A percentile compares a stretch with the other conserved stretches of the same genome.
Conservation (phyloP, 176 grass and related monocot species). For the Carex cristatella region DNA sequence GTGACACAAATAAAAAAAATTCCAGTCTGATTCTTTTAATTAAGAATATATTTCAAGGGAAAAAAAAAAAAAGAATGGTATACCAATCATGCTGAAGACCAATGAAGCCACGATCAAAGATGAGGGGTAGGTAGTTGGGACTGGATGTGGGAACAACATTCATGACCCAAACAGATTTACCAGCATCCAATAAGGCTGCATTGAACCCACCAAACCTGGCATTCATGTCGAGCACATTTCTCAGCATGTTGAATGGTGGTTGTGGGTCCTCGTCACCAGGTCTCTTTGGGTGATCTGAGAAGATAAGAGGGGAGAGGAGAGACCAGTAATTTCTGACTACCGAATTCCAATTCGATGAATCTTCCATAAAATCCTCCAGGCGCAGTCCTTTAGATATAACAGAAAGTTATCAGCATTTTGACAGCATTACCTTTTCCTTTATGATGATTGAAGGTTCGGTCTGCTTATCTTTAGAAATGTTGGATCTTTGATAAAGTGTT, state of each 20-base stretch:
- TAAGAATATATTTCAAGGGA: conserved; percentile 5
- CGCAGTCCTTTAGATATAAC: conserved; percentile 39
- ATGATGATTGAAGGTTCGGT: background rate
- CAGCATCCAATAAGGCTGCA: conserved; percentile 75
- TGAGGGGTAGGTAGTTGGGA: conserved; percentile 63
- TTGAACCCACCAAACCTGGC: conserved; percentile 93
- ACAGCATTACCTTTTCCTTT: background rate
- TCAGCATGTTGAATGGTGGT: conserved; percentile 98
- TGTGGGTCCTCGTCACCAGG: conserved; percentile 94
- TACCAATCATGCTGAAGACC: conserved; percentile 97
- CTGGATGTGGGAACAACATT: conserved; percentile 84
- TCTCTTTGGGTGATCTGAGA: conserved; percentile 99
- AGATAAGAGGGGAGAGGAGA: conserved; percentile 91
- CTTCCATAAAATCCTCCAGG: conserved; percentile 63
- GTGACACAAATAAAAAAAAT: conserved; percentile 1
- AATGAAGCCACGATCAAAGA: conserved; percentile 90
- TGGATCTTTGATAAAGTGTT: background rate
- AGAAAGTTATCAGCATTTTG: background rate
- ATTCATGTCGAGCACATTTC: conserved; percentile 99
- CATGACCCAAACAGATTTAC: conserved; percentile 97
- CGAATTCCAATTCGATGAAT: conserved; percentile 69
- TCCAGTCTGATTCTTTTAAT: background rate
- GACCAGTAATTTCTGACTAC: conserved; percentile 92
- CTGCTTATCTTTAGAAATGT: background rate
- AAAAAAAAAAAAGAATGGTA: background rate